A percentile compares a stretch with the other conserved stretches of the same genome.
phyloP scores from a whole-genome alignment of 2,329 filamentous ascomycete species.

The Fusarium compactum region DNA sequence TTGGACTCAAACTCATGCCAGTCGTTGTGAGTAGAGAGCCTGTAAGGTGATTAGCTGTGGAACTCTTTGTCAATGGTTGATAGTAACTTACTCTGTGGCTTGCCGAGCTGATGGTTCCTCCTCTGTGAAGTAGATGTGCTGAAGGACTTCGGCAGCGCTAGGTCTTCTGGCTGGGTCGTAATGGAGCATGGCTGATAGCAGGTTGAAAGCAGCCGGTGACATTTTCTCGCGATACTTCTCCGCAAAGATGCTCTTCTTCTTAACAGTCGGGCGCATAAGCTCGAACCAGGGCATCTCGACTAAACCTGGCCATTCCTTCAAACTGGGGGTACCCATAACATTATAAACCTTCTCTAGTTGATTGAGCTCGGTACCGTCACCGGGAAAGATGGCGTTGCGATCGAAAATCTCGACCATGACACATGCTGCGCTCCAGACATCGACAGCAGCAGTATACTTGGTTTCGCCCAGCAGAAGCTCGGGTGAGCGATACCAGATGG shows the following conservation, averaged over 20 bases:
- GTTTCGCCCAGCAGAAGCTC: constrained; percentile 93
- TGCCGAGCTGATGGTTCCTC: constrained; percentile 84
- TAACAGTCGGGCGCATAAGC: constrained; percentile 82
- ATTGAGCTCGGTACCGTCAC: constrained; percentile 94
- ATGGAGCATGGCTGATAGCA: constrained; percentile 85
- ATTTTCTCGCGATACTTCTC: constrained; percentile 84
- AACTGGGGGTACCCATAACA: constrained; percentile 87
- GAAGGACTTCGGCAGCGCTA: constrained; percentile 83
- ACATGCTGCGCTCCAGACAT: constrained; percentile 97
- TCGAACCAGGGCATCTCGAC: constrained; percentile 98
- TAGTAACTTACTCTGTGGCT: constrained; percentile 79
- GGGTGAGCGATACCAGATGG: constrained; percentile 86
- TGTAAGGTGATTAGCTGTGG: constrained; percentile 55
- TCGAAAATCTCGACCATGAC: constrained; percentile 98
- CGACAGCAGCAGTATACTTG: constrained; percentile 87
- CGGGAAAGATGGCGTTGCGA: constrained; percentile 91
- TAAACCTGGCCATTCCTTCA: constrained; percentile 86
- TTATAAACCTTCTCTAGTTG: constrained; percentile 98
- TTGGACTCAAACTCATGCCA: constrained; percentile 99
- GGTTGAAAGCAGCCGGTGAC: constrained; percentile 83
- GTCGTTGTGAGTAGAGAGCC: constrained; percentile 84
- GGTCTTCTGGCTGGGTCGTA: constrained; percentile 90
- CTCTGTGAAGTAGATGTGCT: constrained; percentile 86
- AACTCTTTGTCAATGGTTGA: background rate
- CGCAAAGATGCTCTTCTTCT: constrained; percentile 79